Percentiles rank a stretch among this genome's conserved stretches.
Evolutionary conservation across 495 filamentous ascomycete species (phyloP).

Genomic region (Xylaria sp.): DNA sequence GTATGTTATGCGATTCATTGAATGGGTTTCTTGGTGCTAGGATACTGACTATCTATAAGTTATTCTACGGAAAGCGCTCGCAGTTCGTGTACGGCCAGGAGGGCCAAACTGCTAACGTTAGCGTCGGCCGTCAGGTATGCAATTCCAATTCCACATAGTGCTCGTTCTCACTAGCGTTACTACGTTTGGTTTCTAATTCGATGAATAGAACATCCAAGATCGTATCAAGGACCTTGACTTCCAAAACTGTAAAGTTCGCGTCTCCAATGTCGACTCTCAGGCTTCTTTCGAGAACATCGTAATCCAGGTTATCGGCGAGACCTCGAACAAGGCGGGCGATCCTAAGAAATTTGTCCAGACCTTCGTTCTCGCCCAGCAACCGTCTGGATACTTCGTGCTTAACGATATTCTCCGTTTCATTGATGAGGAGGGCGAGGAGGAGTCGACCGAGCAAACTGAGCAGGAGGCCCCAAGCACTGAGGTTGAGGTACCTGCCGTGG

Average conservation of each 20-base stretch:
- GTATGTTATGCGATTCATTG: slow-evolving; percentile 55
- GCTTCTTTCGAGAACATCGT: slow-evolving; percentile 90
- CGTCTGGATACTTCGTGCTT: slow-evolving; percentile 95
- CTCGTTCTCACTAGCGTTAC: slow-evolving; percentile 7
- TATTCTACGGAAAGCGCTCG: slow-evolving; percentile 84
- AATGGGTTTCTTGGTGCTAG: neutral
- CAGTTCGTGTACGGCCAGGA: slow-evolving; percentile 87
- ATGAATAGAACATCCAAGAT: slow-evolving; percentile 81
- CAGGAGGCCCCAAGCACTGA: slow-evolving; percentile 51
- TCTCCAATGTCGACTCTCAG: slow-evolving; percentile 97
- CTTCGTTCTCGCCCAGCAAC: slow-evolving; percentile 96
- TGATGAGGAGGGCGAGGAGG: slow-evolving; percentile 75
- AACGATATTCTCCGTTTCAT: slow-evolving; percentile 98
- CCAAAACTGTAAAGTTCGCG: slow-evolving; percentile 97
- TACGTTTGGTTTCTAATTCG: slow-evolving; percentile 28
- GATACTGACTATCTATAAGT: slow-evolving; percentile 42
- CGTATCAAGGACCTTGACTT: slow-evolving; percentile 91
- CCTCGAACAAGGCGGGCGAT: slow-evolving; percentile 87
- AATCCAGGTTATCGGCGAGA: slow-evolving; percentile 97
- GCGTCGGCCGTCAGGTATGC: slow-evolving; percentile 83
- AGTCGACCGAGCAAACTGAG: slow-evolving; percentile 49
- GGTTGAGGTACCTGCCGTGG: slow-evolving; percentile 54
- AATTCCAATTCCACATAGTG: slow-evolving; percentile 29
- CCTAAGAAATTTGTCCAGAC: slow-evolving; percentile 97
- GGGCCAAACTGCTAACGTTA: slow-evolving; percentile 82